phyloP scores from a whole-genome alignment of 257 asterid species.

The Penstemon eatonii region DNA sequence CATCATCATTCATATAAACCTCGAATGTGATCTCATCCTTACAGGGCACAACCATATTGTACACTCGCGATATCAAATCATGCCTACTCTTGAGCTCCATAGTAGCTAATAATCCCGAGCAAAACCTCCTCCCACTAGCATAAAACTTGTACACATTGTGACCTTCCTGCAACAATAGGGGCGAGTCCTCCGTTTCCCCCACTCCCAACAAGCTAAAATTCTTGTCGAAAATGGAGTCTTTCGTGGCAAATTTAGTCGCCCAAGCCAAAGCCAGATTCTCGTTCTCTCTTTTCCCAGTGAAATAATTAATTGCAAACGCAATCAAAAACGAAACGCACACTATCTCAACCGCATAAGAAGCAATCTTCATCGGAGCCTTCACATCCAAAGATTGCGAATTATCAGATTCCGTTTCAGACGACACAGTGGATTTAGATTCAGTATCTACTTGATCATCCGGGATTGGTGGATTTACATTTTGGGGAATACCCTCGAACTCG shows the following conservation, averaged over 20 bases:
- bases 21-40: slow-evolving; percentile 92
- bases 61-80: slow-evolving; percentile 84
- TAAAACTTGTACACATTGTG: slow-evolving; percentile 74
- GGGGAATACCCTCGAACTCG: slow-evolving; percentile 87
- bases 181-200: slow-evolving; percentile 84
- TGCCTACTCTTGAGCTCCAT: slow-evolving; percentile 94
- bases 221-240: slow-evolving; percentile 75
- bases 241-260: slow-evolving; percentile 74
- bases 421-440: slow-evolving; percentile 21
- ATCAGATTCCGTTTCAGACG: slow-evolving; percentile 32
- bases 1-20: slow-evolving; percentile 90
- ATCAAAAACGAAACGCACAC: slow-evolving; percentile 70
- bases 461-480: slow-evolving; percentile 24
- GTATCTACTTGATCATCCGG: slow-evolving; percentile 38
- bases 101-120: slow-evolving; percentile 85
- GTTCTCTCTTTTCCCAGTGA: slow-evolving; percentile 50
- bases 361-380: slow-evolving; percentile 37
- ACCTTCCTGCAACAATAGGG: slow-evolving; percentile 79
- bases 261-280: slow-evolving; percentile 64
- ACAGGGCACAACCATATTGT: slow-evolving; percentile 83
- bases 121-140: slow-evolving; percentile 91
- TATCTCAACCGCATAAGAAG: slow-evolving; percentile 62
- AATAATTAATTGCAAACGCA: slow-evolving; percentile 49
- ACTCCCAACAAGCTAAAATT: slow-evolving; percentile 85
- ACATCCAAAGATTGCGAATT: slow-evolving; percentile 24